Evolutionary conservation across 805 yeast species (phyloP).

Genomic region (Phaffomyces opuntiae): DNA sequence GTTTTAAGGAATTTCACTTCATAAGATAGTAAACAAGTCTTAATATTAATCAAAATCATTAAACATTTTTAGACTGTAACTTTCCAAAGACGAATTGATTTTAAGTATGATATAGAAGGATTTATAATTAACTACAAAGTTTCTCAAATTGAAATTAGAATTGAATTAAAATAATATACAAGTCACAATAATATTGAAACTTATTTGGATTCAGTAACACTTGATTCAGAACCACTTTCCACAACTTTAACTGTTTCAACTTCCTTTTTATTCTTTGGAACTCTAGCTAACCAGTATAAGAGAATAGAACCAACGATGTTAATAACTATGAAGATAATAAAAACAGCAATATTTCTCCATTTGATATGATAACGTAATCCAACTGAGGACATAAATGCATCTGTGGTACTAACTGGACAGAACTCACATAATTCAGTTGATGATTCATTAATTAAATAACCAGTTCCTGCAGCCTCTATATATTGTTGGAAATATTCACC

Average conservation of each 20-base stretch:
- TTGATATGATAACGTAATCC: slow-evolving; percentile 35
- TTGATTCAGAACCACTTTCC: neutral
- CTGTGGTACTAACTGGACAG: slow-evolving; percentile 52
- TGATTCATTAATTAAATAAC: slow-evolving; percentile 6
- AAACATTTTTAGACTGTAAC: too few relatives aligned
- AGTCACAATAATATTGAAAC: too few relatives aligned
- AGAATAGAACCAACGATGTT: slow-evolving; percentile 35
- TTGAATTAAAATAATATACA: too few relatives aligned
- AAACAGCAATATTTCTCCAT: slow-evolving; percentile 62
- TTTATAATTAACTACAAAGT: too few relatives aligned
- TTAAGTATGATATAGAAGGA: too few relatives aligned
- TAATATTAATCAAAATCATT: too few relatives aligned
- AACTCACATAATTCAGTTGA: slow-evolving; percentile 49
- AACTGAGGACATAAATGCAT: slow-evolving; percentile 45
- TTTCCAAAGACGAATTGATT: too few relatives aligned
- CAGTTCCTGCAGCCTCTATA: slow-evolving; percentile 22
- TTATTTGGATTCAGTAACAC: too few relatives aligned
- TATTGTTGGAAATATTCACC: slow-evolving; percentile 39
- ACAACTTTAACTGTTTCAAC: slow-evolving; percentile 6
- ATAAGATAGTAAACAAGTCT: too few relatives aligned
- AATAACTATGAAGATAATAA: slow-evolving; percentile 36
- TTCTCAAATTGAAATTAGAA: too few relatives aligned
- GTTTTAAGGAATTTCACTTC: too few relatives aligned
- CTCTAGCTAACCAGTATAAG: slow-evolving; percentile 57
- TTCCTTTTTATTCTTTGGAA: slow-evolving; percentile 42